phyloP scores from a whole-genome alignment of 306 rosid species.

The Neltuma alba region DNA sequence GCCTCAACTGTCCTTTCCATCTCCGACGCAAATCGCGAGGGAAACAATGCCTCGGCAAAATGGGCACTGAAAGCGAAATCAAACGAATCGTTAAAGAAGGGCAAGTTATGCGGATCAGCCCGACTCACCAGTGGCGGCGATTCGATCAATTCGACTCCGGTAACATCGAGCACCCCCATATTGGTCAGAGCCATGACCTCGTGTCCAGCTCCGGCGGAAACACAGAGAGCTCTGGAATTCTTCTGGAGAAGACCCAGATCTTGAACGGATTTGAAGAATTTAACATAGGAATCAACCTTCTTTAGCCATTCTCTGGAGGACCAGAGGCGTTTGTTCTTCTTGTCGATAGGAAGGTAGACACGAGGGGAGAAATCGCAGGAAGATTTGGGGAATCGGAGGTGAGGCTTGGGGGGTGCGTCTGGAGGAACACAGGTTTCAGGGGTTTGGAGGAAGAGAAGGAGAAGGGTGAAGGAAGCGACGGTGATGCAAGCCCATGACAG shows the following conservation, averaged over 20 bases:
- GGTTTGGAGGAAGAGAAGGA: slow-evolving; percentile 63
- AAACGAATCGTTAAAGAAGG: slow-evolving; percentile 66
- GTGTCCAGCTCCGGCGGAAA: slow-evolving; percentile 92
- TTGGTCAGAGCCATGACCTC: slow-evolving; percentile 63
- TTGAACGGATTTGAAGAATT: slow-evolving; percentile 47
- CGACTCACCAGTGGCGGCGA: slow-evolving; percentile 78
- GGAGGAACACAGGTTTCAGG: slow-evolving; percentile 68
- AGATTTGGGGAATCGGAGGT: slow-evolving; percentile 69
- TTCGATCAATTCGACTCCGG: slow-evolving; percentile 74
- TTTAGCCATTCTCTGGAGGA: slow-evolving; percentile 66
- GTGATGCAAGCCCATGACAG: slow-evolving; percentile 59
- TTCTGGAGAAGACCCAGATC: slow-evolving; percentile 62
- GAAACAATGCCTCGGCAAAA: slow-evolving; percentile 71
- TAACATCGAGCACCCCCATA: slow-evolving; percentile 68
- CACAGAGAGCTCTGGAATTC: slow-evolving; percentile 67
- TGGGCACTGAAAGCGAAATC: slow-evolving; percentile 70
- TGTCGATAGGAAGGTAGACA: slow-evolving; percentile 51
- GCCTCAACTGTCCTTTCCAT: slow-evolving; percentile 75
- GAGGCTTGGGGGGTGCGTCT: slow-evolving; percentile 50
- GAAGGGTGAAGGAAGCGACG: slow-evolving; percentile 62
- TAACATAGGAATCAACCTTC: slow-evolving; percentile 49
- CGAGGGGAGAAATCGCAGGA: slow-evolving; percentile 68
- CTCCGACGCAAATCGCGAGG: slow-evolving; percentile 67
- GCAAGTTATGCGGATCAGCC: slow-evolving; percentile 83
- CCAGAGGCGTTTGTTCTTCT: slow-evolving; percentile 68